Evolutionary conservation across 2,329 filamentous ascomycete genomes (phyloP), one percentile per base, ranked within the genome.

Genomic region (Coniochaeta hoffmannii): DNA sequence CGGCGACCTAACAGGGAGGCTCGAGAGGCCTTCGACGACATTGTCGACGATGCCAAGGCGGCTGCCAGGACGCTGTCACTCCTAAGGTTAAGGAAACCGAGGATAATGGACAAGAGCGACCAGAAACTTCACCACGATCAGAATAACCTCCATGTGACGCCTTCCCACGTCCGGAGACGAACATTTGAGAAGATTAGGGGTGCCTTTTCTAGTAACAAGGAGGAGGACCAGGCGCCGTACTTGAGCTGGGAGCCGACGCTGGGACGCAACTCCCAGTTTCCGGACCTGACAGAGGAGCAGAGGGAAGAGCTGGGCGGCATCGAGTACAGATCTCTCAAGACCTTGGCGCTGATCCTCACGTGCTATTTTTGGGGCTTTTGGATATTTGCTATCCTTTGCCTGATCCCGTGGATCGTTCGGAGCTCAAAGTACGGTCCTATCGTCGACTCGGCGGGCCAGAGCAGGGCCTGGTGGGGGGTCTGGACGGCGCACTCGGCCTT

Each of bases 291-390:
- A 0, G 88, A 96, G 62, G 90, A 94, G 60, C 91, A 99, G 71
- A 83, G 94, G 61, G 92, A 99, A 67, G 94, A 99, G 70, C 75
- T 99, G 2, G 94, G 94, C 11, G 94, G 94, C 19, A 96, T 99
- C 60, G 94, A 99, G 69, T 99, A 99, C 66, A 87, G 94, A 6
- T 89, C 93, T 0, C 70, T 99, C 58, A 95, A 96, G 69, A 90
- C 90, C 2, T 73, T 99, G 50, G 89, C 89, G 1, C 68, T 90
- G 28, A 85, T 97, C 30, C 75, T 97, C 19, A 78, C 88, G 3
- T 75, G 73, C 8, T 99, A 97, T 70, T 97, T 88, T 65, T 82
- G 90, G 67, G 86, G 87, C 0, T 97, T 96, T 63, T 89, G 91
- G 64, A 63, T 92, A 1, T 75, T 97, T 3, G 90, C 87, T 0